phyloP scores from a whole-genome alignment of 352 stramenopile genomes.

The Pythium aphanidermatum region DNA sequence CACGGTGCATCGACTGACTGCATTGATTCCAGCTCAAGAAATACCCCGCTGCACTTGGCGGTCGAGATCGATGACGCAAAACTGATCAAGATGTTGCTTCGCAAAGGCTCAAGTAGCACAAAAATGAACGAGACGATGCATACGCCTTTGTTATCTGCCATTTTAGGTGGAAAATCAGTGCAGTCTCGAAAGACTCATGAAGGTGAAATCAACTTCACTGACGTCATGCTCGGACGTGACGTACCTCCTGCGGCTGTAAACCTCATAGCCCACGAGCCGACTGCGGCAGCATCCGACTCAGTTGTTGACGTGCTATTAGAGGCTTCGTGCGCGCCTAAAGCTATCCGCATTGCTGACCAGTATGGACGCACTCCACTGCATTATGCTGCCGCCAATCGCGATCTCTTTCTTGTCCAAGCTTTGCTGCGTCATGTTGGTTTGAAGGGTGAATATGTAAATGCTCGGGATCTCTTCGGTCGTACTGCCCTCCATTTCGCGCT shows the following conservation, averaged over 20 bases:
- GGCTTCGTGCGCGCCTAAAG: conserved; percentile 20
- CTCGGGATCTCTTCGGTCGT: conserved; percentile 35
- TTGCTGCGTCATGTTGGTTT: conserved; percentile 32
- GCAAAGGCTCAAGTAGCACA: conserved; percentile 36
- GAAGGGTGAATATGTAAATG: conserved; percentile 39
- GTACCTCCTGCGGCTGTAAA: no score
- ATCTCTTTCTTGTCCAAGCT: conserved; percentile 48
- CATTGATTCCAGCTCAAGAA: no score
- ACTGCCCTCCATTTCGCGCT: conserved; percentile 68
- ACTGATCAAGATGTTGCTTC: conserved; percentile 36
- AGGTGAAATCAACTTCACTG: conserved; percentile 49
- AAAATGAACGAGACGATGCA: conserved; percentile 28
- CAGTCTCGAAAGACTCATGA: conserved; percentile 36
- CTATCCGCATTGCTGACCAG: conserved; percentile 49
- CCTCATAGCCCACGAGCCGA: no score
- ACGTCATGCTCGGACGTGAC: no score
- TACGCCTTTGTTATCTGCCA: conserved; percentile 40
- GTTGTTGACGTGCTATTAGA: conserved; percentile 10
- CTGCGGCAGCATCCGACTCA: conserved; percentile 38
- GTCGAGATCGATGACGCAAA: no score
- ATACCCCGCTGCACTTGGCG: no score
- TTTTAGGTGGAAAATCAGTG: conserved; percentile 38
- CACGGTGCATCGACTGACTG: no score
- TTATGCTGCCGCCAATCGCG: conserved; percentile 50
- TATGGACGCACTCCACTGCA: conserved; percentile 50